phyloP scores from a whole-genome alignment of 202 grass and related monocot genomes.

The Panicum virgatum region DNA sequence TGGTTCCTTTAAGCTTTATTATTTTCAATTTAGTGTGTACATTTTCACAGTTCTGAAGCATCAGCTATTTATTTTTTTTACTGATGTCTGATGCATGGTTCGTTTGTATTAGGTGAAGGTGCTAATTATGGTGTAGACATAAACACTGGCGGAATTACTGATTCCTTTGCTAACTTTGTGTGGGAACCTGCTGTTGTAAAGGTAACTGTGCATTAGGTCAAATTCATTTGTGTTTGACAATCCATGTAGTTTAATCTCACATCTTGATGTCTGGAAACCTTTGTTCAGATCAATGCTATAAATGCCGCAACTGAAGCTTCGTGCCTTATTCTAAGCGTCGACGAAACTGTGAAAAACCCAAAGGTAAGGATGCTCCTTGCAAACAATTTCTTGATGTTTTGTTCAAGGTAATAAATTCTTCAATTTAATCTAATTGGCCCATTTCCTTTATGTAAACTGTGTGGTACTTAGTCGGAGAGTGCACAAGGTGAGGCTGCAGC shows the following conservation, averaged over 20 bases:
- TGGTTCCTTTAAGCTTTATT: conserved; percentile 24
- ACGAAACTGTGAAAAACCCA: conserved; percentile 93
- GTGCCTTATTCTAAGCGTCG: conserved; percentile 89
- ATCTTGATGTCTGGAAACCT: neutral
- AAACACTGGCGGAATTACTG: conserved; percentile 83
- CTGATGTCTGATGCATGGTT: neutral
- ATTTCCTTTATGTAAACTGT: neutral
- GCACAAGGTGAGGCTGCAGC: conserved; percentile 92
- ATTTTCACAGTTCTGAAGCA: neutral
- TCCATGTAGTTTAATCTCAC: neutral
- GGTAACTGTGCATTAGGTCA: conserved; percentile 47
- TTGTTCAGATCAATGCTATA: conserved; percentile 90
- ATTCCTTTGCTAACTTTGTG: conserved; percentile 97
- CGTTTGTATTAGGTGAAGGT: conserved; percentile 70
- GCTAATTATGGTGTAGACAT: conserved; percentile 99
- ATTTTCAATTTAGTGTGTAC: neutral
- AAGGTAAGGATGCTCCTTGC: conserved; percentile 55
- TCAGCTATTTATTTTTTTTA: conserved; percentile 19
- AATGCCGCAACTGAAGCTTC: conserved; percentile 84
- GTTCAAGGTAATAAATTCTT: neutral
- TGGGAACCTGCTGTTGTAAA: conserved; percentile 99
- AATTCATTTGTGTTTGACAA: neutral
- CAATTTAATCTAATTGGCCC: neutral
- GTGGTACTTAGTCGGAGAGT: conserved; percentile 65
- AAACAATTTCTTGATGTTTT: neutral